Evolutionary conservation across 2,329 filamentous ascomycete genomes (phyloP).

Genomic region (Apiospora aurea): DNA sequence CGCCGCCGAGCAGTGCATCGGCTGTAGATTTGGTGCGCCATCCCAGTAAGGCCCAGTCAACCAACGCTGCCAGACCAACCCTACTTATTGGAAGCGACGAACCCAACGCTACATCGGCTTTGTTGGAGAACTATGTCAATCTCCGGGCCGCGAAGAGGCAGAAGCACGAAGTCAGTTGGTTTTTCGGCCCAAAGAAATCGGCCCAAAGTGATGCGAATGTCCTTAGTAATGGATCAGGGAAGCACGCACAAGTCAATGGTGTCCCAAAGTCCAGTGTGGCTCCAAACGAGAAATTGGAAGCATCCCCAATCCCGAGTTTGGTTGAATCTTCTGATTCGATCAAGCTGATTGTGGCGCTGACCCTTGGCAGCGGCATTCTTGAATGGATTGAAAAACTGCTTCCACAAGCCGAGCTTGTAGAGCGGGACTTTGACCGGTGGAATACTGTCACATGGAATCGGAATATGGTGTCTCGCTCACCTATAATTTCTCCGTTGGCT

Average conservation of each 20-base stretch:
- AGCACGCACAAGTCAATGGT: neutral
- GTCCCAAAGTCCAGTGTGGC: neutral
- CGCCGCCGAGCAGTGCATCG: neutral
- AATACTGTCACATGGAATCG: slow-evolving; percentile 45
- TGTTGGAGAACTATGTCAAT: slow-evolving; percentile 40
- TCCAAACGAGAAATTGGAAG: slow-evolving; percentile 28
- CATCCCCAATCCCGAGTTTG: slow-evolving; percentile 29
- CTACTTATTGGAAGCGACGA: slow-evolving; percentile 36
- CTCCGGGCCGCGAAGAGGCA: slow-evolving; percentile 38
- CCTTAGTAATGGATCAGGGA: neutral
- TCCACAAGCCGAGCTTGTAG: slow-evolving; percentile 60
- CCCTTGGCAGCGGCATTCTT: slow-evolving; percentile 55
- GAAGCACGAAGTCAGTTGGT: slow-evolving; percentile 37
- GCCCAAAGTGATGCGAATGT: neutral
- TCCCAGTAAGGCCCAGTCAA: slow-evolving; percentile 29
- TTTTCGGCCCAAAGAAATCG: slow-evolving; percentile 32
- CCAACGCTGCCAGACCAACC: slow-evolving; percentile 23
- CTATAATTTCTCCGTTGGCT: slow-evolving; percentile 47
- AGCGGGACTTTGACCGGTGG: slow-evolving; percentile 62
- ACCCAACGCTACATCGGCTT: slow-evolving; percentile 33
- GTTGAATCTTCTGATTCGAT: slow-evolving; percentile 23
- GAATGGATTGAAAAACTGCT: slow-evolving; percentile 57
- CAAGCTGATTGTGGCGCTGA: slow-evolving; percentile 60
- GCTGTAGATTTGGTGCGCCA: slow-evolving; percentile 5
- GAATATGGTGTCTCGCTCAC: slow-evolving; percentile 42